phyloP scores from a whole-genome alignment of 2,329 filamentous ascomycete species.

The Beauveria scarabaeidicola region DNA sequence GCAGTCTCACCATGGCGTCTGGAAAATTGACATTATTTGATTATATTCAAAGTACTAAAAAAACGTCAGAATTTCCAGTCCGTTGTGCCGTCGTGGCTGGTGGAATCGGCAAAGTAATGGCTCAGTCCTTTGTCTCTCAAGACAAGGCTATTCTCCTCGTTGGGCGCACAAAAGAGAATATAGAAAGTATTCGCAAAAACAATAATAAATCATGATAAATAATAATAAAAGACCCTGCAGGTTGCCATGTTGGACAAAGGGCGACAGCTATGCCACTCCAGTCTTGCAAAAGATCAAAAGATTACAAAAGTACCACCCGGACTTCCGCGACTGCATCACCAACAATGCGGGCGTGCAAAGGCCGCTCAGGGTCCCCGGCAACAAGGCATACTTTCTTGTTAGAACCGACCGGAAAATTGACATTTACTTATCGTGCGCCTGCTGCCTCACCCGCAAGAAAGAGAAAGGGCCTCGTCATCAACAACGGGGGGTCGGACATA shows the following conservation, averaged over 20 bases:
- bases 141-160: constrained; percentile 44
- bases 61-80: constrained; percentile 19
- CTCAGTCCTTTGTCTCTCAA: constrained; percentile 35
- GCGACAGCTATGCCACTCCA: constrained; percentile 34
- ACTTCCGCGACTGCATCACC: constrained; percentile 43
- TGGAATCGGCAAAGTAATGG: constrained; percentile 42
- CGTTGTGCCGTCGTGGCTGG: constrained; percentile 41
- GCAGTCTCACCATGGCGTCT: not conserved
- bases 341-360: constrained; percentile 53
- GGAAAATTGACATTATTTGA: too few species aligned
- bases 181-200: too few species aligned
- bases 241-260: constrained; percentile 47
- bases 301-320: constrained; percentile 31
- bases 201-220: too few species aligned
- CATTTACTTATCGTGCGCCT: constrained; percentile 46
- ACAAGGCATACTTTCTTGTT: constrained; percentile 33
- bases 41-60: not conserved
- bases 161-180: constrained; percentile 35
- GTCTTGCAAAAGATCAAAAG: constrained; percentile 33
- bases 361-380: constrained; percentile 35
- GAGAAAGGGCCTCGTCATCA: constrained; percentile 33
- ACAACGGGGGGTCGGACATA: constrained; percentile 44
- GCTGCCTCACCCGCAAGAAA: constrained; percentile 39
- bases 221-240: constrained; percentile 25
- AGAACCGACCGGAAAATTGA: constrained; percentile 49